These are phyloP conservation scores for Penicillium parvum DNA, from an alignment of 495 filamentous ascomycete genomes.

Conservation along the genomic window DNA sequence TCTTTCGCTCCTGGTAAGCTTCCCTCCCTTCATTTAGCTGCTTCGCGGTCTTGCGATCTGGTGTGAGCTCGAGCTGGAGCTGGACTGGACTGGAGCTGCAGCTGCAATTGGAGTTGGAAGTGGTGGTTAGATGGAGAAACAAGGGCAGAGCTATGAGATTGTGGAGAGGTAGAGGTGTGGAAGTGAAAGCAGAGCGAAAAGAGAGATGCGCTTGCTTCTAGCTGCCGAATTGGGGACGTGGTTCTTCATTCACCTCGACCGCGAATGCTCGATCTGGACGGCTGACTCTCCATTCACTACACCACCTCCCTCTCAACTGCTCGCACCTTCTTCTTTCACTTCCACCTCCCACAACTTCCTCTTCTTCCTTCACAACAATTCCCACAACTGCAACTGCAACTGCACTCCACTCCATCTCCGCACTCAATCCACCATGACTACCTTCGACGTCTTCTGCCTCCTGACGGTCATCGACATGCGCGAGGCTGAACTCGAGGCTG, in stretches of 20 bases:
- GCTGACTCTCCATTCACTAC: neutral
- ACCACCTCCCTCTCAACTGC: neutral
- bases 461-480: slow-evolving; percentile 23
- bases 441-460: slow-evolving; percentile 27
- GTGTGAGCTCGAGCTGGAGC: neutral
- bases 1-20: slow-evolving; percentile 44
- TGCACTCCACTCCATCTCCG: neutral
- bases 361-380: neutral
- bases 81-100: too few relatives aligned
- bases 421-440: slow-evolving; percentile 23
- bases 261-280: neutral
- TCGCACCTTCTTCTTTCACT: neutral
- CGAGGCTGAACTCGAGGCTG: slow-evolving; percentile 26
- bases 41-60: slow-evolving; percentile 1
- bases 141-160: too few relatives aligned
- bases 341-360: neutral
- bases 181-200: too few relatives aligned
- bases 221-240: too few relatives aligned
- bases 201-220: too few relatives aligned
- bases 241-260: too few relatives aligned
- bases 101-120: too few relatives aligned
- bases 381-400: neutral
- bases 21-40: slow-evolving; percentile 8
- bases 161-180: too few relatives aligned
- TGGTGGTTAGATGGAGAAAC: too few relatives aligned